Conservation (phyloP, 2,329 filamentous ascomycete genomes). For the Curvularia lunata region DNA sequence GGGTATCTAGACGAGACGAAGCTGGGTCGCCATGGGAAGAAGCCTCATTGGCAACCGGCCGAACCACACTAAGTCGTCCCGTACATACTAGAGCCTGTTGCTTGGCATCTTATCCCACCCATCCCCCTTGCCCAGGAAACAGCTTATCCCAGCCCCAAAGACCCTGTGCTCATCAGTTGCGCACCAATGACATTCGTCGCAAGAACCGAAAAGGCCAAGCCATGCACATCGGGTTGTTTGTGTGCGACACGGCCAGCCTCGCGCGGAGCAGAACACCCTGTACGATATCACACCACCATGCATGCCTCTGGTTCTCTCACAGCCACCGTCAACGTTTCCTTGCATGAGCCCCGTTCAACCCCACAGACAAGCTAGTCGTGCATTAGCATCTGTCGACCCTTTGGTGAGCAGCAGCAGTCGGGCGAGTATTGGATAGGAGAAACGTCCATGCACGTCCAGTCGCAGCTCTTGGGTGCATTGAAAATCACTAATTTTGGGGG, state of each 20-base stretch:
- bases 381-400: neutral
- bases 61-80: neutral
- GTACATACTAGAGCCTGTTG: neutral
- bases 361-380: neutral
- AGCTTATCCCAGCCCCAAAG: slow-evolving; percentile 2
- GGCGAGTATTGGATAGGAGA: slow-evolving; percentile 2
- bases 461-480: slow-evolving; percentile 1
- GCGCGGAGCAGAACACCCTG: neutral
- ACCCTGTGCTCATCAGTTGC: slow-evolving; percentile 1
- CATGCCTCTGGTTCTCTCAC: neutral
- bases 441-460: neutral
- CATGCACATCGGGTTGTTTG: neutral
- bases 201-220: neutral
- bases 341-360: neutral
- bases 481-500: slow-evolving; percentile 8
- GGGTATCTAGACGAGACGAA: neutral
- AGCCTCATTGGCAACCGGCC: neutral
- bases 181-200: slow-evolving; percentile 3
- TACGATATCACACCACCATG: neutral
- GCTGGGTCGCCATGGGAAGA: neutral
- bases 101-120: neutral
- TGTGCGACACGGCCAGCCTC: neutral
- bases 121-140: neutral
- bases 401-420: neutral
- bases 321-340: neutral